These are phyloP conservation scores for Fusarium stilboides DNA, from an alignment of 2,329 filamentous ascomycete species.

Conservation along the genomic window DNA sequence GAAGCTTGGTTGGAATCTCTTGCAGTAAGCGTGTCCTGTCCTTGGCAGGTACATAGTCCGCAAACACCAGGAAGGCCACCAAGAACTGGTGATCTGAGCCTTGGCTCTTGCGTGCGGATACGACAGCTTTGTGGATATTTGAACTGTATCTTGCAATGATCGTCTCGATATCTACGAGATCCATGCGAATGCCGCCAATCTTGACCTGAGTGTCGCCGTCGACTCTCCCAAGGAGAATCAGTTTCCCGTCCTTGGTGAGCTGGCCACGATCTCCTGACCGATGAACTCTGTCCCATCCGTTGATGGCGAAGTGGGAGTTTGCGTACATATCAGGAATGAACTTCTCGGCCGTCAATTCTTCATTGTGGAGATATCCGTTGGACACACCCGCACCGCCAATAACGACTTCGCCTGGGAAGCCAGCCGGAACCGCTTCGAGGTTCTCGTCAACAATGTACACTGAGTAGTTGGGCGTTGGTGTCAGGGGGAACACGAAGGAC, in stretches of 20 bases:
- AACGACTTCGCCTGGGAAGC: conserved; percentile 21
- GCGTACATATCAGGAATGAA: conserved; percentile 40
- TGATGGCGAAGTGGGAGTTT: conserved; percentile 2
- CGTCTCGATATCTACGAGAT: conserved; percentile 58
- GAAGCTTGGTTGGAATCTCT: conserved; percentile 21
- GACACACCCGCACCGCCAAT: conserved; percentile 57
- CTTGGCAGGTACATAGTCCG: conserved; percentile 44
- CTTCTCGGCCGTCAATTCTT: conserved; percentile 16
- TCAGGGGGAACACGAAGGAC: too few species aligned
- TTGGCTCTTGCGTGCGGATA: not conserved
- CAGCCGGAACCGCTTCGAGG: not conserved
- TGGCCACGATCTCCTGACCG: conserved; percentile 60
- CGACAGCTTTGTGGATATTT: conserved; percentile 14
- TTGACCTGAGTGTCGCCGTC: conserved; percentile 62
- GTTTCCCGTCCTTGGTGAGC: conserved; percentile 47
- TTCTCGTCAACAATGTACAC: conserved; percentile 15
- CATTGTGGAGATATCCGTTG: conserved; percentile 56
- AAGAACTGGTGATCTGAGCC: too few species aligned
- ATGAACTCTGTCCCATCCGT: conserved; percentile 53
- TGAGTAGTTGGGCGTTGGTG: conserved; percentile 19
- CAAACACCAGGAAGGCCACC: conserved; percentile 28
- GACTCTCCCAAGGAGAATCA: conserved; percentile 57
- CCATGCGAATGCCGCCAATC: conserved; percentile 61
- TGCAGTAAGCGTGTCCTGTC: not conserved
- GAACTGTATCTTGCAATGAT: not conserved